These are phyloP conservation scores for Penicillium crustosum DNA, from an alignment of 2,329 filamentous ascomycete genomes.

Conservation along the genomic window DNA sequence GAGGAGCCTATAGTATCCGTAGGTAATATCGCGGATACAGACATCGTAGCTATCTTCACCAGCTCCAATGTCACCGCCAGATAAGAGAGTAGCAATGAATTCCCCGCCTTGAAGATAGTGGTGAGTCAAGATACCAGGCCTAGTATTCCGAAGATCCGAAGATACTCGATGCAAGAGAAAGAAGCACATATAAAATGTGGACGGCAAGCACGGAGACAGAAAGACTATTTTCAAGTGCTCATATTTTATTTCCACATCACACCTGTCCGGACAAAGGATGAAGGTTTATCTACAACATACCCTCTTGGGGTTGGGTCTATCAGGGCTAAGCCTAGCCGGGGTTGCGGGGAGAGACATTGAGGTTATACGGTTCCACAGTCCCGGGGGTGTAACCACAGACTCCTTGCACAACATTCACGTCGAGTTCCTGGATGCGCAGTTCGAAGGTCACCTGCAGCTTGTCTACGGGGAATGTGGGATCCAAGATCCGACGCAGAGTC, in stretches of 20 bases:
- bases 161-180: not conserved
- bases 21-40: not conserved
- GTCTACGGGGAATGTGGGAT: conserved; percentile 50
- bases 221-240: not conserved
- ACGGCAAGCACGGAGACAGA: not conserved
- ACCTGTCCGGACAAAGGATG: not conserved
- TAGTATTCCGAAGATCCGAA: not conserved
- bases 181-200: not conserved
- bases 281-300: conserved; percentile 6
- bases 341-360: conserved; percentile 7
- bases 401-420: conserved; percentile 54
- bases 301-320: conserved; percentile 9
- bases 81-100: not conserved
- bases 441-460: conserved; percentile 47
- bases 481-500: conserved; percentile 32
- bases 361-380: conserved; percentile 31
- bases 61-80: not conserved
- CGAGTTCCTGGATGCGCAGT: conserved; percentile 39
- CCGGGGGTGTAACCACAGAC: conserved; percentile 36
- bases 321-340: conserved; percentile 4
- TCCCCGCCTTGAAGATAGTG: not conserved
- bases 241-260: not conserved
- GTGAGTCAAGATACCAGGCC: not conserved
- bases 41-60: not conserved
- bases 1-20: not conserved